Conservation (phyloP, 805 yeast species). For the Blastobotrys americana region DNA sequence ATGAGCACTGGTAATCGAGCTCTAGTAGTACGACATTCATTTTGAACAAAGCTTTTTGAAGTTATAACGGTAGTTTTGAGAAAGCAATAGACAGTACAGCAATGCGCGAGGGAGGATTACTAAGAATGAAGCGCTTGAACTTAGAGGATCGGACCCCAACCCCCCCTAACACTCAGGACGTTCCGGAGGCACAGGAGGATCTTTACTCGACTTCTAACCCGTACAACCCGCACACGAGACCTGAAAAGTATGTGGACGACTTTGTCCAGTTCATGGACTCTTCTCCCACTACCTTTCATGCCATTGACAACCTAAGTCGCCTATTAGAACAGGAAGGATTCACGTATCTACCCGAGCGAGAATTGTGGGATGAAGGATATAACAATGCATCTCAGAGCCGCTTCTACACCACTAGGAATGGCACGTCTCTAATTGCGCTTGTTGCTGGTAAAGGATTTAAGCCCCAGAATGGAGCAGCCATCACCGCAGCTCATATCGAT, state of each 20-base stretch:
- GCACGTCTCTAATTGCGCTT: constrained; percentile 62
- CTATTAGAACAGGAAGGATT: constrained; percentile 55
- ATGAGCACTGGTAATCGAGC: no score
- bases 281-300: constrained; percentile 73
- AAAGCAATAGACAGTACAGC: no score
- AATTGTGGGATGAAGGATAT: constrained; percentile 42
- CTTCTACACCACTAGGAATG: constrained; percentile 62
- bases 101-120: no score
- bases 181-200: not conserved
- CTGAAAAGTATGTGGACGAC: constrained; percentile 27
- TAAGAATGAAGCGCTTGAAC: no score
- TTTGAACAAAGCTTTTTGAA: no score
- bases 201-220: not conserved
- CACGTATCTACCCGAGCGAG: constrained; percentile 56
- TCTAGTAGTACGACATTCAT: no score
- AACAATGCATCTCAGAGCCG: constrained; percentile 35
- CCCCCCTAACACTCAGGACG: no score
- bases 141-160: no score
- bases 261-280: constrained; percentile 66
- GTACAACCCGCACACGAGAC: constrained; percentile 1
- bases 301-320: constrained; percentile 44
- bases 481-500: constrained; percentile 65
- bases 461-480: constrained; percentile 50
- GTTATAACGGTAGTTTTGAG: no score
- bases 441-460: constrained; percentile 60